Evolutionary conservation across 2,329 filamentous ascomycete species (phyloP).

Genomic region (Torrubiellomyces zombiae): DNA sequence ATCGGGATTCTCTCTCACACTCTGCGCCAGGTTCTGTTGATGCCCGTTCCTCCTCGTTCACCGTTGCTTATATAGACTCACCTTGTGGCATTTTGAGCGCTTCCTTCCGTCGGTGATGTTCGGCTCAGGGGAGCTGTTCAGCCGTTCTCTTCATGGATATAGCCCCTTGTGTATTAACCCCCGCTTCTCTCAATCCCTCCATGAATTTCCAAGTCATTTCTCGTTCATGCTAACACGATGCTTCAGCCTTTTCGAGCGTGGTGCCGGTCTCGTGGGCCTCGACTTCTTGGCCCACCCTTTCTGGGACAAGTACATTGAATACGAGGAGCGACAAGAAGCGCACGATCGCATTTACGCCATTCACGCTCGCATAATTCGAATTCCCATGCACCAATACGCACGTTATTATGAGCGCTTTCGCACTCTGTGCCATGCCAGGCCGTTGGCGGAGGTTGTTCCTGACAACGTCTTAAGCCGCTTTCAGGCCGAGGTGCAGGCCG

Average conservation of each 20-base stretch:
- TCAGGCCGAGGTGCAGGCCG: slow-evolving; percentile 53
- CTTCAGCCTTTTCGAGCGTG: slow-evolving; percentile 81
- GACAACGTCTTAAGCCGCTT: slow-evolving; percentile 51
- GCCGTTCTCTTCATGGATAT: slow-evolving; percentile 35
- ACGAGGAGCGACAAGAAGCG: slow-evolving; percentile 77
- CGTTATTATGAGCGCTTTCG: slow-evolving; percentile 89
- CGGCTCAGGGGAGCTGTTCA: too few species aligned
- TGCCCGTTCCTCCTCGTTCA: slow-evolving; percentile 18
- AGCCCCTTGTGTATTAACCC: slow-evolving; percentile 39
- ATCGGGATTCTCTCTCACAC: slow-evolving; percentile 49
- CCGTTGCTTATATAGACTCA: slow-evolving; percentile 22
- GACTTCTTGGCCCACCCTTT: slow-evolving; percentile 92
- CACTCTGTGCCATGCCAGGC: slow-evolving; percentile 53
- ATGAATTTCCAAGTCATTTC: too few species aligned
- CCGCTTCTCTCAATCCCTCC: slow-evolving; percentile 11
- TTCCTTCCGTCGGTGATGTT: slow-evolving; percentile 17
- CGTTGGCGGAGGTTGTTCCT: slow-evolving; percentile 56
- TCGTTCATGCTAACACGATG: slow-evolving; percentile 14
- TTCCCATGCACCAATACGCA: slow-evolving; percentile 91
- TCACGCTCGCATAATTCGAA: slow-evolving; percentile 64
- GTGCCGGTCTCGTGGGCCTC: slow-evolving; percentile 65
- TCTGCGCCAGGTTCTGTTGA: slow-evolving; percentile 45
- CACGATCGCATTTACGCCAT: slow-evolving; percentile 76
- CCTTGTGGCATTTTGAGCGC: slow-evolving; percentile 12
- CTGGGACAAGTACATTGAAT: slow-evolving; percentile 98